Conservation (phyloP, 345 rosid genomes). For the Fremontodendron californicum region DNA sequence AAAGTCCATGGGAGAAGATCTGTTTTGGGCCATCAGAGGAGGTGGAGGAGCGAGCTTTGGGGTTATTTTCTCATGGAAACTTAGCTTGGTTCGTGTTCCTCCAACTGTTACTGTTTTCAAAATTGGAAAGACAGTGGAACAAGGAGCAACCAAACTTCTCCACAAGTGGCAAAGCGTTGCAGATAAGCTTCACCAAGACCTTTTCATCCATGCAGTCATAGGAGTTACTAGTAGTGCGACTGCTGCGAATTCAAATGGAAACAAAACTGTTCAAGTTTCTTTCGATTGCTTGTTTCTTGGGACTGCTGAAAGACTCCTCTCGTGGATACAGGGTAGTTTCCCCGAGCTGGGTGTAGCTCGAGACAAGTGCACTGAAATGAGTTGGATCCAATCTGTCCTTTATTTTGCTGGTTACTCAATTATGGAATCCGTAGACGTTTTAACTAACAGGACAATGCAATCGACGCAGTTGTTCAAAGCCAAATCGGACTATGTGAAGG, state of each 20-base stretch:
- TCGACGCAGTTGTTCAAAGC: not conserved
- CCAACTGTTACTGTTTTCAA: not conserved
- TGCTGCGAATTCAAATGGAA: not conserved
- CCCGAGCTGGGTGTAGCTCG: slow-evolving; percentile 4
- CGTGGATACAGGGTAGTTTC: not conserved
- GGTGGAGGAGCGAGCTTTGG: slow-evolving; percentile 8
- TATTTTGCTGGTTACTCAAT: not conserved
- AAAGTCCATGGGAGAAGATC: slow-evolving; percentile 1
- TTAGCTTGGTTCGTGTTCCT: slow-evolving; percentile 3
- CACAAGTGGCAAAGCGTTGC: slow-evolving; percentile 6
- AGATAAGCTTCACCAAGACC: not conserved
- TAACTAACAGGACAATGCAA: not conserved
- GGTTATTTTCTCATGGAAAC: slow-evolving; percentile 2
- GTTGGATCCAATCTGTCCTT: slow-evolving; percentile 9
- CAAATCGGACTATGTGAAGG: not conserved
- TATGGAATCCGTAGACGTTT: not conserved
- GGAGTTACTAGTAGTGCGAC: not conserved
- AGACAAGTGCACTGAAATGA: slow-evolving; percentile 1
- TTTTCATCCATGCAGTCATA: slow-evolving; percentile 2
- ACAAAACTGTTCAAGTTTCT: not conserved
- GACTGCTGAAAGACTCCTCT: not conserved
- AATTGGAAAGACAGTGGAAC: not conserved
- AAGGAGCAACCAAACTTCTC: slow-evolving; percentile 8
- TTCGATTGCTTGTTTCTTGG: slow-evolving; percentile 6
- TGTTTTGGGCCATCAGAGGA: slow-evolving; percentile 12